Conservation (phyloP, 169 alveolate genomes). For the Plasmodium falciparum region DNA sequence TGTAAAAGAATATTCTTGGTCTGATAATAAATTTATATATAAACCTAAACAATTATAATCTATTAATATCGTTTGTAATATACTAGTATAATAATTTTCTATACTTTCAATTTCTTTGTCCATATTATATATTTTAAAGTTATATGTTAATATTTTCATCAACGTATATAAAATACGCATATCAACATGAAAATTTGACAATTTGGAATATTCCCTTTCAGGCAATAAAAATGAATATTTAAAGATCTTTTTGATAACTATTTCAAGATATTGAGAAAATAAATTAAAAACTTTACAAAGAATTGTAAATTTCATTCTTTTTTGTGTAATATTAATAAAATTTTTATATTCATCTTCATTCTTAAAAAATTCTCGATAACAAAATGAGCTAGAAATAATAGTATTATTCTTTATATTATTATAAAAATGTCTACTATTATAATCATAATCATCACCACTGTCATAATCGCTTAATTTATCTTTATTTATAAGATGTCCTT, state of each 20-base stretch:
- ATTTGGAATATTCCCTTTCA: conserved; percentile 50
- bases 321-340: conserved; percentile 11
- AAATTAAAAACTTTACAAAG: conserved; percentile 62
- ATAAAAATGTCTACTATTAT: not conserved
- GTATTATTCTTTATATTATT: not conserved
- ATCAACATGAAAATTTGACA: conserved; percentile 31
- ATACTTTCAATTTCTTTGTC: conserved; percentile 55
- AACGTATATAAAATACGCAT: conserved; percentile 51
- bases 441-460: not conserved
- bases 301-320: conserved; percentile 32
- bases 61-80: conserved; percentile 48
- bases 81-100: conserved; percentile 54
- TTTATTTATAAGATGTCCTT: not conserved
- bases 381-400: not conserved
- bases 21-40: conserved; percentile 42
- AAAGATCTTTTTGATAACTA: conserved; percentile 34
- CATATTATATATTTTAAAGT: conserved; percentile 49
- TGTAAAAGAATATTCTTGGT: conserved; percentile 67
- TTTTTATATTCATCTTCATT: conserved; percentile 4
- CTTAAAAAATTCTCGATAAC: not conserved
- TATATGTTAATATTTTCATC: conserved; percentile 40
- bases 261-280: conserved; percentile 52
- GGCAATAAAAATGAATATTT: conserved; percentile 53
- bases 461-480: not conserved
- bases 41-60: conserved; percentile 70